These are phyloP conservation scores for Agrocybe chaxingu DNA, from an alignment of 768 basidiomycete species.

Conservation along the genomic window DNA sequence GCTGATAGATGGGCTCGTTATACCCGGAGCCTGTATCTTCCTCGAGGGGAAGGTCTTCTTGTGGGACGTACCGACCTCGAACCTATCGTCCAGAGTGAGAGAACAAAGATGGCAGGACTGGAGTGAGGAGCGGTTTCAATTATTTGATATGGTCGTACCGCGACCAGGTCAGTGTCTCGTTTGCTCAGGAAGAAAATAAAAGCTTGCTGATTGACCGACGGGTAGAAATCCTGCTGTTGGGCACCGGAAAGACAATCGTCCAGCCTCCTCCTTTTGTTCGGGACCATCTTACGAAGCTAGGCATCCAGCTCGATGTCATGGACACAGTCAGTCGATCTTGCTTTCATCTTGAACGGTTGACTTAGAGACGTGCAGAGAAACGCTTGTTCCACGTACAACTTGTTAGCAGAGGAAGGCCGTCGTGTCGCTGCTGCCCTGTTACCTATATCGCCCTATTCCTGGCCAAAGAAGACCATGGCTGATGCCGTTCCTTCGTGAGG, in stretches of 20 bases:
- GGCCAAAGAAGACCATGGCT: slow-evolving; percentile 34
- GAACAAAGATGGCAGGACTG: slow-evolving; percentile 60
- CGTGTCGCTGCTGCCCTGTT: slow-evolving; percentile 90
- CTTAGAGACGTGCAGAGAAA: slow-evolving; percentile 54
- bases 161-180: slow-evolving; percentile 68
- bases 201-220: not conserved
- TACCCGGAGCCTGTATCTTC: slow-evolving; percentile 80
- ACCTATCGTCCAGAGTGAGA: slow-evolving; percentile 10
- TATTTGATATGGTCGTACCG: slow-evolving; percentile 81
- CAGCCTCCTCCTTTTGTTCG: slow-evolving; percentile 69
- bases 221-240: slow-evolving; percentile 85
- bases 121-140: slow-evolving; percentile 67
- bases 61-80: slow-evolving; percentile 72
- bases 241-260: slow-evolving; percentile 72
- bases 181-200: not conserved
- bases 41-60: slow-evolving; percentile 83
- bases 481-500: not conserved
- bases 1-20: slow-evolving; percentile 73
- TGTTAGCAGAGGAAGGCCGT: slow-evolving; percentile 90
- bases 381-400: slow-evolving; percentile 93
- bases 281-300: slow-evolving; percentile 65
- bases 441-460: slow-evolving; percentile 54
- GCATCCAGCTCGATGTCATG: slow-evolving; percentile 89
- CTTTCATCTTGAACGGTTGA: not conserved
- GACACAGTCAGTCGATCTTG: slow-evolving; percentile 58